Evolutionary conservation across 192 early-diverging fungal genomes (phyloP).

Genomic region (Chytriomyces confervae): DNA sequence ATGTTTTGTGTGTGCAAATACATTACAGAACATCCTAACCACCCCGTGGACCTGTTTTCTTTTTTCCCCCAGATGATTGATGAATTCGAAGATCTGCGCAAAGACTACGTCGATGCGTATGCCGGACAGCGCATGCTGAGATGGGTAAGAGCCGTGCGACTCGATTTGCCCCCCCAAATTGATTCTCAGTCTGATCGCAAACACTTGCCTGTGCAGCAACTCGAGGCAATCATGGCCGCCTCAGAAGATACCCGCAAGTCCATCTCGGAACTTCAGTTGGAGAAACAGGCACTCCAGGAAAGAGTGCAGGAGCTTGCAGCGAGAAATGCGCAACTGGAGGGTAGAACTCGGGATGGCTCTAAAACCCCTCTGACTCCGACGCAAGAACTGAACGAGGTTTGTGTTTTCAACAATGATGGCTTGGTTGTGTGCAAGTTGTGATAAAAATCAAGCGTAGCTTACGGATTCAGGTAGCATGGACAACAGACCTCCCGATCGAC

Average conservation of each 20-base stretch:
- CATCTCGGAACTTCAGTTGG: not conserved
- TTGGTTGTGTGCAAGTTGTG: no score
- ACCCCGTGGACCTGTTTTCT: not conserved
- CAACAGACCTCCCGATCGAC: not conserved
- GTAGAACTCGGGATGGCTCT: not conserved
- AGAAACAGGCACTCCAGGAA: not conserved
- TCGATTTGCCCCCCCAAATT: not conserved
- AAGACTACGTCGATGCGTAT: not conserved
- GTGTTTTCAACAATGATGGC: no score
- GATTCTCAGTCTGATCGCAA: not conserved
- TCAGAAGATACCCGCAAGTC: not conserved
- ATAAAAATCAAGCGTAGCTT: not conserved
- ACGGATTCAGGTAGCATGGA: not conserved
- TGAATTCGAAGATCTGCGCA: not conserved
- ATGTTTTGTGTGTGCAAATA: not conserved
- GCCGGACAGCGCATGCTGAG: not conserved
- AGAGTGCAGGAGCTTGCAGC: not conserved
- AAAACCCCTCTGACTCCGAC: no score
- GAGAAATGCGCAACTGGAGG: not conserved
- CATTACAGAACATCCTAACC: not conserved
- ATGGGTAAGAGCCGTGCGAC: not conserved
- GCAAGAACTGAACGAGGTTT: no score
- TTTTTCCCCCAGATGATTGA: not conserved
- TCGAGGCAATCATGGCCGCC: not conserved
- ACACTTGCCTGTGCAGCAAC: not conserved